Conservation (phyloP, 495 filamentous ascomycete species). For the Beverwykella pulmonaria region DNA sequence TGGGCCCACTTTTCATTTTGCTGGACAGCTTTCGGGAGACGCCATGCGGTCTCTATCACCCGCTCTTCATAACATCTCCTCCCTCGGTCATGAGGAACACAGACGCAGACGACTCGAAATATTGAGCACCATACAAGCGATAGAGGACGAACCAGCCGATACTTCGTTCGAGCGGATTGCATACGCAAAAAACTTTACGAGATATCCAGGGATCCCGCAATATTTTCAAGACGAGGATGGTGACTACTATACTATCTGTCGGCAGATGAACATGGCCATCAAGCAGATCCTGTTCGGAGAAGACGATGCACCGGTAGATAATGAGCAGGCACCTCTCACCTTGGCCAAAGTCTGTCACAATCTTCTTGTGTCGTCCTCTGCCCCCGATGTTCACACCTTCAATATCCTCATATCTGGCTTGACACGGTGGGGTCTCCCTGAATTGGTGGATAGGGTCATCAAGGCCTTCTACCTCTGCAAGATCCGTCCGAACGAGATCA, state of each 20-base stretch:
- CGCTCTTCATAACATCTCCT: not conserved
- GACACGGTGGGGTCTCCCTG: slow-evolving; percentile 52
- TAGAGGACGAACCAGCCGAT: not conserved
- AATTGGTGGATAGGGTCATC: slow-evolving; percentile 59
- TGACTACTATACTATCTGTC: slow-evolving; percentile 17
- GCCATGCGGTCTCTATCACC: not conserved
- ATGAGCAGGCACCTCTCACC: slow-evolving; percentile 6
- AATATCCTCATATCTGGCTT: slow-evolving; percentile 66
- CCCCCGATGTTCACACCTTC: slow-evolving; percentile 66
- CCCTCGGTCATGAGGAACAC: not conserved
- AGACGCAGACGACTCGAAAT: not conserved
- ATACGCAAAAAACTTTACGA: not conserved
- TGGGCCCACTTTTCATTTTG: not conserved
- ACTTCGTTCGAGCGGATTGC: slow-evolving; percentile 1
- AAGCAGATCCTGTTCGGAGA: slow-evolving; percentile 1
- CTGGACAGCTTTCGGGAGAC: not conserved
- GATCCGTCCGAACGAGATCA: slow-evolving; percentile 57
- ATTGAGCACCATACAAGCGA: not conserved
- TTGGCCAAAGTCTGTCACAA: slow-evolving; percentile 69
- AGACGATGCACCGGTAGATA: not conserved
- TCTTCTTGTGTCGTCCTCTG: slow-evolving; percentile 58
- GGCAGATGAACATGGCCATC: slow-evolving; percentile 38
- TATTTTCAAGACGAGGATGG: slow-evolving; percentile 41
- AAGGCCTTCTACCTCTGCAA: slow-evolving; percentile 52
- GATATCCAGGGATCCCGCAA: slow-evolving; percentile 9